Evolutionary conservation across 768 basidiomycete species (phyloP).

Genomic region (Clavaria fumosa): DNA sequence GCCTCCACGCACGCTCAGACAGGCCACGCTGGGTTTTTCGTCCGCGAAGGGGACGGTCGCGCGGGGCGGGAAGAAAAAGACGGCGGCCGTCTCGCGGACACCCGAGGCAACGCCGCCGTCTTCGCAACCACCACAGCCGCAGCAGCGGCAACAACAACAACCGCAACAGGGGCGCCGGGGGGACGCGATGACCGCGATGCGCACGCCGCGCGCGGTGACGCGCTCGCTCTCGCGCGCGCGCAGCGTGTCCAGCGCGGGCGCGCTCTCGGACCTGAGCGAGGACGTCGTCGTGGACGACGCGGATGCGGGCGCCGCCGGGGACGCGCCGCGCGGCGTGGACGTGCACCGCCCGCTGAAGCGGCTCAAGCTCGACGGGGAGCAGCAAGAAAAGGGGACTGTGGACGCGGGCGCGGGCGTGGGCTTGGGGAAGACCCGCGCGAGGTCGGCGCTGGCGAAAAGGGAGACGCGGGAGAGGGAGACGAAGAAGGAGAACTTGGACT

Average conservation of each 20-base stretch:
- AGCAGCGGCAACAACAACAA: not conserved
- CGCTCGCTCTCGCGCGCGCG: not conserved
- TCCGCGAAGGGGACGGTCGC: constrained; percentile 31
- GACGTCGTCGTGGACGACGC: not conserved
- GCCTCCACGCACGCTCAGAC: no score
- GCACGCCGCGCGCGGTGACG: not conserved
- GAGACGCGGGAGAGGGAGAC: constrained; percentile 7
- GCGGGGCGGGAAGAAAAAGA: constrained; percentile 10
- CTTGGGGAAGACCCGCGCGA: constrained; percentile 4
- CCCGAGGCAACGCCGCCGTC: constrained; percentile 6
- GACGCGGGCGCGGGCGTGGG: not conserved
- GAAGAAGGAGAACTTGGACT: constrained; percentile 19
- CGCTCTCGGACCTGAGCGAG: constrained; percentile 1
- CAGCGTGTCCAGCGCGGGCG: not conserved
- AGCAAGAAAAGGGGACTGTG: no score
- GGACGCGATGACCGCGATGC: no score
- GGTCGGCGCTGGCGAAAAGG: constrained; percentile 11
- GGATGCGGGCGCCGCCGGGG: not conserved
- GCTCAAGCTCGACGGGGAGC: no score
- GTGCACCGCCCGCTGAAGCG: no score
- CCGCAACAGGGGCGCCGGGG: no score
- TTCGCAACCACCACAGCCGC: constrained; percentile 3
- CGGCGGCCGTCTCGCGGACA: constrained; percentile 7
- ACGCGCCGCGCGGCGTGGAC: no score
- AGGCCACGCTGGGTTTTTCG: constrained; percentile 30